Evolutionary conservation across 352 stramenopile species (phyloP), one percentile per base, ranked within the genome.

Genomic region (Globisporangium middletonii): DNA sequence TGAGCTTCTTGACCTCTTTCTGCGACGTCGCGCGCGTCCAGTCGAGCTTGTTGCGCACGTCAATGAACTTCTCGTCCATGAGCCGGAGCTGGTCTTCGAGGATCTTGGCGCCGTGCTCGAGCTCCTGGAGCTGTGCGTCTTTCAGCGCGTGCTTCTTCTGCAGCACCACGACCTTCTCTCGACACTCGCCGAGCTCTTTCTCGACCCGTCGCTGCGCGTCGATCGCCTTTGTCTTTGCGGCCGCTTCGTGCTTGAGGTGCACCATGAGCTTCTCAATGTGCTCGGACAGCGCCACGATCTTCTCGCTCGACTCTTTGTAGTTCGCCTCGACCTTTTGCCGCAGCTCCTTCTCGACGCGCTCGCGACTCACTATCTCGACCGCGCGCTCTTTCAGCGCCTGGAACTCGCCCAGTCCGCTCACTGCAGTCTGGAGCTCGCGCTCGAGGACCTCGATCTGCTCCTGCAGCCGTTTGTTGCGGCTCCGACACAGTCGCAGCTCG

Each of bases 61-160:
- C 94, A 55, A 98, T 96, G 67, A 98, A 98, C 70, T 98, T 98
- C 53, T 98, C 86, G 65, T 98, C 94, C 94, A 98, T 98, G n/a
- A 98, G 77, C 9, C 88, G 80, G 48, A 98, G 76, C 59, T 98
- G 95, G 55, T 98, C 94, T 71, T 98, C 94, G 15, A 98, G 71
- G 38, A 98, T 96, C 59, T 95, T 94, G 11, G 79, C 80, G 27
- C 91, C 94, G 71, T 98, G 92, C 67, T 95, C 84, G 12, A 98
- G 68, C 57, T 98, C 92, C 37, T 79, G 67, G 42, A 98, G 82
- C 51, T 95, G 79, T 16, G 83, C 62, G 30, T 98, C 92, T 53
- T 97, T 95, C 4, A 65, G 64, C 4, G 69, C 65, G 44, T 83
- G 89, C 51, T 95, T 96, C 66, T 96, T 96, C 38, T 67, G 67